Evolutionary conservation across 2,329 filamentous ascomycete species (phyloP), one percentile per base, ranked within the genome.

Genomic region (Diplocarpon mali): DNA sequence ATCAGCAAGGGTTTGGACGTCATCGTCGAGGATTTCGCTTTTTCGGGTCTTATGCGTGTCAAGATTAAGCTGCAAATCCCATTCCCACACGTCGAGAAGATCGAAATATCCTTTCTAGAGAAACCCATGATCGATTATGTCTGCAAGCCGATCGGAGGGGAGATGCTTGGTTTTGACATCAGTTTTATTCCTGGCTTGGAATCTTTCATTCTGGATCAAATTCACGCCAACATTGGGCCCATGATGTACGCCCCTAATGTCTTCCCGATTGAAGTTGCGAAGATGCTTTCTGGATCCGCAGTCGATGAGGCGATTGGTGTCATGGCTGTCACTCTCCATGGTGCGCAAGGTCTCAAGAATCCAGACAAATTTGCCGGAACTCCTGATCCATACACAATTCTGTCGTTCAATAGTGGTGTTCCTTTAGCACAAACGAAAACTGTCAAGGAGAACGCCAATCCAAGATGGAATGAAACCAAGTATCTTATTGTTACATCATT

Each of bases 161-260:
- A 98, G 49, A 89, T 76, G 2, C 86, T 98, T 53, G 92, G 92
- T 32, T 95, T 98, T 62, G 92, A 98, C 60, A 96, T 98, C 72
- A 96, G 95, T 68, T 95, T 98, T 66, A 93, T 98, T 55, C 92
- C 92, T 14, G 90, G 90, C 55, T 74, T 98, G 17, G 89, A 96
- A 64, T 76, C 65, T 45, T 98, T 98, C 65, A 98, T 98, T 57
- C 80, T 85, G 62, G 92, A 98, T 57, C 87, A 94, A 67, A 94
- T 98, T 42, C 93, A 98, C 64, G 85, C 83, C 51, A 95, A 90
- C 60, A 69, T 46, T 11, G 44, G 79, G 2, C 93, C 92, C 0
- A 96, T 98, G 83, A 95, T 98, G 87, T 98, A 98, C 62, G 82
- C 80, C 31, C 92, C 92, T 8, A 95, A 98, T 57, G 88, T 96